Evolutionary conservation across 371 early-diverging fungal species (phyloP), one percentile per base, ranked within the genome.

Genomic region (Coemansia sp.): DNA sequence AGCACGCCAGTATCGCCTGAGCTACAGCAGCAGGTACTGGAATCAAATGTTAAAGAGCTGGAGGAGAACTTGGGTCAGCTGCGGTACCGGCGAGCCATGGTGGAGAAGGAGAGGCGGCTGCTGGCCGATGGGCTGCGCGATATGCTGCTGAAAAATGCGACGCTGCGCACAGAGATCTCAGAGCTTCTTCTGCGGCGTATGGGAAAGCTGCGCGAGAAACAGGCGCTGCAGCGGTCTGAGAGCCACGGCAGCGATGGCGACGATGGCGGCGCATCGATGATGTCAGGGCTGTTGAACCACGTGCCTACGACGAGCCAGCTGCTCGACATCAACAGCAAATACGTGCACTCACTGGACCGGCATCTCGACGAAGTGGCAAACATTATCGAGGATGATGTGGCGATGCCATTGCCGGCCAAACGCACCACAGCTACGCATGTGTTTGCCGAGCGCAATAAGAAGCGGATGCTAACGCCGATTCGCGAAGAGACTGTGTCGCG

Each of bases 271-370:
- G 37, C 40, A 21, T 76, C 76, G 16, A 64, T 60, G 18, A 55
- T 64, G 65, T 76, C 76, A 6, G 71, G 64, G 26, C 47, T 76
- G 13, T 29, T 76, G 8, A 66, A 62, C 58, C 62, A 63, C 39
- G 56, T 77, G 11, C 77, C 77, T 7, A 59, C 69, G 31, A 52
- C 65, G 13, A 77, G 77, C 50, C 76, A 76, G 69, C 65, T 77
- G 22, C 45, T 77, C 1, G 77, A 75, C 40, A 58, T 63, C 58
- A 69, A 61, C 37, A 74, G 66, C 47, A 56, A 60, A 31, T 76
- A 52, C 50, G 22, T 75, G 16, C 39, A 51, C n/a, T 59, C 60
- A 37, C 63, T 77, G 1, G 77, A 77, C 50, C 47, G 69, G 69
- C 77, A 77, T 34, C 39, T 73, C 29, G 77, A 65, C 18, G 69